phyloP scores from a whole-genome alignment of 179 eudicot genomes.

The Beta corolliflora region DNA sequence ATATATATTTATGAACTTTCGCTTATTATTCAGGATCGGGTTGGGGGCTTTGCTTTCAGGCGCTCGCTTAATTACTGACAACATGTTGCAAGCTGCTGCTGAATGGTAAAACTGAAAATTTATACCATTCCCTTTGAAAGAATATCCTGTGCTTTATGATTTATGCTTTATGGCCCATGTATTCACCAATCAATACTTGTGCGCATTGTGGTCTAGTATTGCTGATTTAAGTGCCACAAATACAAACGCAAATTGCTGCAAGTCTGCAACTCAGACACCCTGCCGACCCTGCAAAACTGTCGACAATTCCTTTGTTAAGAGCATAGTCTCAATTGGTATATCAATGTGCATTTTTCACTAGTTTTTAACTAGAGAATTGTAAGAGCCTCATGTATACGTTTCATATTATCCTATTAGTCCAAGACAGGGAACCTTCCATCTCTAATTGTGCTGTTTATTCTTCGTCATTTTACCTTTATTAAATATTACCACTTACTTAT shows the following conservation, averaged over 20 bases:
- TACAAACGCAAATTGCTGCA: not conserved
- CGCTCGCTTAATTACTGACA: conserved; percentile 87
- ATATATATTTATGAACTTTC: conserved; percentile 14
- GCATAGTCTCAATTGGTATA: not conserved
- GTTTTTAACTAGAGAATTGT: not conserved
- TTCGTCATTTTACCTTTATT: no score
- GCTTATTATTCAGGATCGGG: conserved; percentile 70
- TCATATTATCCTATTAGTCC: not conserved
- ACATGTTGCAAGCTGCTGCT: conserved; percentile 94
- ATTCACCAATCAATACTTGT: not conserved
- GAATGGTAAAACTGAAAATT: conserved; percentile 58
- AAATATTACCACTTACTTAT: no score
- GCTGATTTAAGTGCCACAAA: not conserved
- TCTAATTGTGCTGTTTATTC: not conserved
- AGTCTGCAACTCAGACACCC: not conserved
- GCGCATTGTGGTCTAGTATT: not conserved
- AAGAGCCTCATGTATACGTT: conserved; percentile 1
- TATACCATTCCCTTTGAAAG: not conserved
- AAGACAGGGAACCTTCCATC: not conserved
- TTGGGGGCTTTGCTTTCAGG: conserved; percentile 93
- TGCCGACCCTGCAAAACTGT: not conserved
- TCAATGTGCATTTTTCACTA: not conserved
- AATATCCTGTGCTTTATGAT: no score
- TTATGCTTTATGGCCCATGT: no score
- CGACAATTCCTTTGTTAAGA: not conserved